These are phyloP conservation scores for Zasmidium angulare DNA, from an alignment of 2,329 filamentous ascomycete genomes.

Conservation along the genomic window DNA sequence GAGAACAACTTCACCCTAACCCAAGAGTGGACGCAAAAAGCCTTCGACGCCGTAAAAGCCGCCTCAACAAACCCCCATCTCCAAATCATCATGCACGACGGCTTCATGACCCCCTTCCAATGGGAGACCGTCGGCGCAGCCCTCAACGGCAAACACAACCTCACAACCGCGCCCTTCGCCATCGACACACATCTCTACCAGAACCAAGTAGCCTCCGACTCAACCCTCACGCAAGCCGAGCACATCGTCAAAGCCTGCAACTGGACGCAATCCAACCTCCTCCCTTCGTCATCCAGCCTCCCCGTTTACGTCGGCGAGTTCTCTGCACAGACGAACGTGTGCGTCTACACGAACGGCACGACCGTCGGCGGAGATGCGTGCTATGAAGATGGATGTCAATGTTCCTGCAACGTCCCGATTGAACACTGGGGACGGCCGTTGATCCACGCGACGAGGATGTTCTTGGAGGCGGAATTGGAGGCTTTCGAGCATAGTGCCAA, in stretches of 20 bases:
- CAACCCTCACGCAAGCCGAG: constrained; percentile 38
- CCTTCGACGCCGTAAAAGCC: constrained; percentile 36
- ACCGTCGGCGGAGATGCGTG: constrained; percentile 35
- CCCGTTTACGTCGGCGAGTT: constrained; percentile 48
- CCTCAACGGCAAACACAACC: constrained; percentile 28
- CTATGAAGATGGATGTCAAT: constrained; percentile 39
- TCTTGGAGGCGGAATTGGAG: constrained; percentile 47
- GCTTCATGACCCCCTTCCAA: constrained; percentile 31
- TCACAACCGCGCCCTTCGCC: constrained; percentile 36
- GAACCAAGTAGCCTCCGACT: constrained; percentile 40
- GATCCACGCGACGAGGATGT: constrained; percentile 39
- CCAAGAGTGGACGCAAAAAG: constrained; percentile 37
- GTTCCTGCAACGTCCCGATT: constrained; percentile 37
- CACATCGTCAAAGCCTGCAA: constrained; percentile 46
- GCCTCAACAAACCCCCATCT: constrained; percentile 36
- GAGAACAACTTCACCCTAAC: constrained; percentile 38
- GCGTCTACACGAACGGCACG: constrained; percentile 43
- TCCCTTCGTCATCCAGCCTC: constrained; percentile 34
- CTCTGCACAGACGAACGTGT: constrained; percentile 45
- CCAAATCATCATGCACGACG: constrained; percentile 43
- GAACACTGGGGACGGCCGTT: constrained; percentile 38
- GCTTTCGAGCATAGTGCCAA: constrained; percentile 42
- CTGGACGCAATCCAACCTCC: constrained; percentile 32
- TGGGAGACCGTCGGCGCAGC: constrained; percentile 33
- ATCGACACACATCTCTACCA: constrained; percentile 49